Evolutionary conservation across 345 rosid genomes (phyloP).

Genomic region (Populus simonii): DNA sequence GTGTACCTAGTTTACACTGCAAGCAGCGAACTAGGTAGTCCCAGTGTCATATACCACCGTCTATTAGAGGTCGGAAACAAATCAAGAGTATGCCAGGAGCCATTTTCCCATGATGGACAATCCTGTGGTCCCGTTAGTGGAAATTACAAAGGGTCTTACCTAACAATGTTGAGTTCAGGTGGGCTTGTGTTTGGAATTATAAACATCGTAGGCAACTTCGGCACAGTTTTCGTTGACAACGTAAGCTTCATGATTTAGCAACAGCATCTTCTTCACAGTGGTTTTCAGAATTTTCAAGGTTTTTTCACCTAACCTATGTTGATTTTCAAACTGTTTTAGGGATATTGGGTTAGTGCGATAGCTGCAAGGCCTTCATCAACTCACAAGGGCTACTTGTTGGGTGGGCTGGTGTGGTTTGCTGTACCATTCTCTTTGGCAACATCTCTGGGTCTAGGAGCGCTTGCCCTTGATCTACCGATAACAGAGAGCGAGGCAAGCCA

Average conservation of each 20-base stretch:
- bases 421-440: conserved; percentile 94
- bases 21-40: conserved; percentile 81
- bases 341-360: conserved; percentile 97
- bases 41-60: conserved; percentile 48
- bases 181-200: conserved; percentile 88
- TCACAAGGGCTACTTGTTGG: conserved; percentile 84
- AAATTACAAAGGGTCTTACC: conserved; percentile 48
- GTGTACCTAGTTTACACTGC: conserved; percentile 81
- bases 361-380: conserved; percentile 94
- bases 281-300: background rate
- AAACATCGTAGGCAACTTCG: conserved; percentile 85
- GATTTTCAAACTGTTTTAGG: conserved; percentile 34
- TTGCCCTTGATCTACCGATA: conserved; percentile 85
- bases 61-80: conserved; percentile 54
- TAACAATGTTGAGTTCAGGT: conserved; percentile 89
- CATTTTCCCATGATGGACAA: conserved; percentile 63
- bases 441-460: conserved; percentile 88
- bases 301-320: background rate
- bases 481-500: conserved; percentile 63
- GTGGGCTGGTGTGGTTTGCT: conserved; percentile 93
- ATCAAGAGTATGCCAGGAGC: conserved; percentile 67
- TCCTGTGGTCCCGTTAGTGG: conserved; percentile 80
- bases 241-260: conserved; percentile 37
- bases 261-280: background rate
- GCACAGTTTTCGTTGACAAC: conserved; percentile 89